Conservation (phyloP, 1,284 basidiomycete species). For the Phellopilus nigrolimitatus region DNA sequence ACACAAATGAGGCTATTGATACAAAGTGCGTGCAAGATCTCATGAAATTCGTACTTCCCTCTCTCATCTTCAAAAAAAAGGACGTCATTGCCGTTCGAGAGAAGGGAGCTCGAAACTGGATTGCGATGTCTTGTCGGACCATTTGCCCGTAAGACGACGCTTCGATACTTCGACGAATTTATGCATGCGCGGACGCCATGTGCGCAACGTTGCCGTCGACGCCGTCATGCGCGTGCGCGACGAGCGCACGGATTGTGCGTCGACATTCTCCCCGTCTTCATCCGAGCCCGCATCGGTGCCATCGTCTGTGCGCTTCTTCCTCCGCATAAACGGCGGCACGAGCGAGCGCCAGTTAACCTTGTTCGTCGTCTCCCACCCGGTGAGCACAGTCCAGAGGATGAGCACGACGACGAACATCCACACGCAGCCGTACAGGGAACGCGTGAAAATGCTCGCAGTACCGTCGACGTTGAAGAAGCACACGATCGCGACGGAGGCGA, state of each 20-base stretch:
- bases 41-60: no score
- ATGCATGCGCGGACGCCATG: background rate
- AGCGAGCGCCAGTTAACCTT: slow-evolving; percentile 2
- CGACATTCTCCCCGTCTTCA: background rate
- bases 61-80: no score
- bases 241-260: background rate
- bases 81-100: no score
- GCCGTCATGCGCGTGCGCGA: background rate
- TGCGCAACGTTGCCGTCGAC: background rate
- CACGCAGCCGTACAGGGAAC: background rate
- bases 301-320: background rate
- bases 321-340: background rate
- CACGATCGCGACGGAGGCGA: slow-evolving; percentile 13
- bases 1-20: background rate
- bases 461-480: slow-evolving; percentile 13
- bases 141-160: background rate
- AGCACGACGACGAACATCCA: slow-evolving; percentile 12
- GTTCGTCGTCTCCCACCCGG: slow-evolving; percentile 14
- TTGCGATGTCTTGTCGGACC: no score
- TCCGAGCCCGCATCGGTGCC: background rate
- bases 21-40: background rate
- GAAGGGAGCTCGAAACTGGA: no score
- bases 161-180: background rate
- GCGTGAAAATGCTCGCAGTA: background rate
- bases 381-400: slow-evolving; percentile 14